Percentiles rank a stretch among this genome's conserved stretches.
Evolutionary conservation across 768 basidiomycete species (phyloP).

Genomic region (Suillus lakei): DNA sequence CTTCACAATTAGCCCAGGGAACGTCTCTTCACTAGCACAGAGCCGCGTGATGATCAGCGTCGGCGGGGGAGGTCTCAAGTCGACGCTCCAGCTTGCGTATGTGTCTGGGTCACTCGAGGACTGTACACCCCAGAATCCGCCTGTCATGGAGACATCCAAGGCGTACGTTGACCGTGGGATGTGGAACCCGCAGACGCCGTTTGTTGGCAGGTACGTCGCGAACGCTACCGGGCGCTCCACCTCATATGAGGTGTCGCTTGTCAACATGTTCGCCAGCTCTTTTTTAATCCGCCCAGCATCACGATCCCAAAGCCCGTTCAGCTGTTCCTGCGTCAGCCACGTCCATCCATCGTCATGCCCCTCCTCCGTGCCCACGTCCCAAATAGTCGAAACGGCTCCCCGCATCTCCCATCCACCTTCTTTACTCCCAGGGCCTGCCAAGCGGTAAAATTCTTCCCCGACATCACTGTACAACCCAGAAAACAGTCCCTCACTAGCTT

Average conservation of each 20-base stretch:
- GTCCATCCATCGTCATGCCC: conserved; percentile 22
- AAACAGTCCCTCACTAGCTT: conserved; percentile 46
- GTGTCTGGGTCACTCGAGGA: conserved; percentile 16
- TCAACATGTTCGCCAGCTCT: conserved; percentile 26
- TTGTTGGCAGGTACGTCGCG: conserved; percentile 47
- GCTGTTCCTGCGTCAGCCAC: conserved; percentile 42
- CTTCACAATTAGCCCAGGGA: conserved; percentile 40
- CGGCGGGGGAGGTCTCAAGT: conserved; percentile 33
- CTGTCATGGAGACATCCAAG: conserved; percentile 14
- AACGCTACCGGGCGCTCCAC: conserved; percentile 22
- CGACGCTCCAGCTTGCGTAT: conserved; percentile 53
- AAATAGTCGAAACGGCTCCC: conserved; percentile 43
- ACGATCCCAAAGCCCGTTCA: conserved; percentile 41
- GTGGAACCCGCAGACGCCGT: conserved; percentile 54
- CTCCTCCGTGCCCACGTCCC: conserved; percentile 33
- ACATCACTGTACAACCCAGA: conserved; percentile 61
- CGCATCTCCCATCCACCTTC: conserved; percentile 50
- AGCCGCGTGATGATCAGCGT: conserved; percentile 52
- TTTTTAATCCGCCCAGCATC: conserved; percentile 45
- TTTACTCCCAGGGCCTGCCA: conserved; percentile 40
- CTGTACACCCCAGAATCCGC: conserved; percentile 26
- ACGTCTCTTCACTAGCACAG: conserved; percentile 31
- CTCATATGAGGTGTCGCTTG: conserved; percentile 13
- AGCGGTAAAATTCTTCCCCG: conserved; percentile 49
- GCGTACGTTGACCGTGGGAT: conserved; percentile 37